Evolutionary conservation across 2,329 filamentous ascomycete genomes (phyloP), one percentile per base, ranked within the genome.

Genomic region (Lachnellula occidentalis): DNA sequence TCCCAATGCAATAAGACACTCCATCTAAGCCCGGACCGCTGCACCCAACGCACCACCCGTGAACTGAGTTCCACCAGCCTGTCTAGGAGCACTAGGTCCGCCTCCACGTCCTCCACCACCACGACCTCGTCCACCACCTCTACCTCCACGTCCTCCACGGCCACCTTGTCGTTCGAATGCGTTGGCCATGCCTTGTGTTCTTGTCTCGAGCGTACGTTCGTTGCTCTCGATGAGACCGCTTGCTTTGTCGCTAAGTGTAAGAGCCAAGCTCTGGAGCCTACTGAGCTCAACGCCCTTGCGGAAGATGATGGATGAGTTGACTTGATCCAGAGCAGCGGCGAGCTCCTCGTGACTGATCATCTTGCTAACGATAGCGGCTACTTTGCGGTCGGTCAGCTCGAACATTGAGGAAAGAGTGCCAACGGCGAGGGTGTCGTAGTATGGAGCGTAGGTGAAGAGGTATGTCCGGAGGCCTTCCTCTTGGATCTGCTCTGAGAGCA

Each of bases 311-410:
- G 90, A 95, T 64, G 88, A 86, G 68, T 95, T 96, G 75, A 99
- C 92, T 76, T 99, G 94, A 78, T 99, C 95, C 27, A 99, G 84
- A 37, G 94, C 95, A 43, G 94, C 94, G 9, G 89, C 90, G 48
- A 99, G 86, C 74, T 99, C 94, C 75, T 99, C 94, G 78, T 99
- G 94, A 67, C 91, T 95, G 73, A 99, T 97, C 94, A 99, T 99
- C 79, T 95, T 95, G 81, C 90, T 95, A 68, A 99, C 85, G 53
- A 99, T 86, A 36, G 94, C 91, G n/a, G 88, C 80, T 50, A 96
- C 92, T 81, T 97, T 97, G 76, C 87, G 83, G 65, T 87, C 78
- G 54, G 92, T 82, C 22, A 99, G 86, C 75, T 99, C 94, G 73
- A 99, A 99, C 94, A 99, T 99, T 63, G 78, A 79, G 59, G 90